phyloP scores from a whole-genome alignment of 2,329 filamentous ascomycete genomes.

The Didymella lethalis region DNA sequence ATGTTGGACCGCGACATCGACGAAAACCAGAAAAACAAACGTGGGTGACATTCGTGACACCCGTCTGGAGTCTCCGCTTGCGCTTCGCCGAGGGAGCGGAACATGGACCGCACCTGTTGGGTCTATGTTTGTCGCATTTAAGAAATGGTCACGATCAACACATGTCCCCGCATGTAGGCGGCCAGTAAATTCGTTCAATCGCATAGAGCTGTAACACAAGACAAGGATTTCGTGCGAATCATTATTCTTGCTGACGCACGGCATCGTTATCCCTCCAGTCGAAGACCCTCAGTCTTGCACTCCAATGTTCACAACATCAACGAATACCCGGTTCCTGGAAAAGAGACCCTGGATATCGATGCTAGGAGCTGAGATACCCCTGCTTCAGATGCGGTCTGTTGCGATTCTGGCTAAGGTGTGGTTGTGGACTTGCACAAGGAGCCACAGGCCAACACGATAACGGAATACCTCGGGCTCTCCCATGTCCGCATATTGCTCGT shows the following conservation, averaged over 20 bases:
- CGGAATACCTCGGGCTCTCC: conserved; percentile 20
- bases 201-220: conserved; percentile 1
- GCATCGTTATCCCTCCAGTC: conserved; percentile 10
- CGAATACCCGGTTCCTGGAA: conserved; percentile 17
- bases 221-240: conserved; percentile 13
- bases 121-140: not conserved
- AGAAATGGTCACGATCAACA: not conserved
- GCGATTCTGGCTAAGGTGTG: conserved; percentile 7
- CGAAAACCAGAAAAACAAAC: conserved; percentile 38
- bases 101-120: conserved; percentile 2
- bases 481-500: not conserved
- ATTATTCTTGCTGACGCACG: not conserved
- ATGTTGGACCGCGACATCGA: conserved; percentile 27
- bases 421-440: conserved; percentile 6
- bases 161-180: conserved; percentile 16
- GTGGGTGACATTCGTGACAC: conserved; percentile 42
- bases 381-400: conserved; percentile 8
- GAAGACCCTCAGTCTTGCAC: not conserved
- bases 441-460: conserved; percentile 17
- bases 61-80: conserved; percentile 22
- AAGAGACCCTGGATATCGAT: conserved; percentile 7
- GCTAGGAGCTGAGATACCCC: conserved; percentile 6
- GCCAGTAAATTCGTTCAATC: not conserved
- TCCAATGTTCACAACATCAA: conserved; percentile 10
- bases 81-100: conserved; percentile 26